Evolutionary conservation across 2,329 filamentous ascomycete species (phyloP), one percentile per base, ranked within the genome.

Genomic region (Didymella segeticola): DNA sequence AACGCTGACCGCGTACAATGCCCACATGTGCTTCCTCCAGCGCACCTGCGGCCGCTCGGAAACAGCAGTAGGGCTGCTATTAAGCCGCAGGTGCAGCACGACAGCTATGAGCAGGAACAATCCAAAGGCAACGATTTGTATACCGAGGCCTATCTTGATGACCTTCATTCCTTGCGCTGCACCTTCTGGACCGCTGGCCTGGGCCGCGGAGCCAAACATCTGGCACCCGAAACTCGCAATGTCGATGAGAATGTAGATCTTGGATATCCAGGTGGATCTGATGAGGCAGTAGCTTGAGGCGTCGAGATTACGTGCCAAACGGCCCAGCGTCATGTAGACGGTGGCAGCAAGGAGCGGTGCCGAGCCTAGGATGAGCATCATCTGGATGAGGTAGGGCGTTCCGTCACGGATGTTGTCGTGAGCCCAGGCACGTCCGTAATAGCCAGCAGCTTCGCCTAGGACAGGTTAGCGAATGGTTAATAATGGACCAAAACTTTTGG

Each of bases 261-360:
- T 66, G 2, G 61, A 61, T 1, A 55, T 58, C 58, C 76, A 77
- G 0, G 61, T 69, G 3, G 69, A 57, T 0, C 68, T 64, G 34
- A 81, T 72, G 20, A 79, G 56, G 2, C 76, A 70, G 49, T 69
- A 66, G 10, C 69, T 46, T 30, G 77, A 75, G 15, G 66, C 79
- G 9, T 74, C 61, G 11, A 77, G 64, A 31, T 68, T 60, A 17
- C 69, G 65, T 30, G 80, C 76, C 42, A 81, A 65, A 3, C 79
- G 77, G 4, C 77, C 78, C 1, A 81, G 70, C 11, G 72, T 66
- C 79, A 82, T 82, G 66, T 82, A 81, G 34, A 81, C 75, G 0
- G 75, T 73, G 9, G 79, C 79, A n/a, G 79, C 78, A 63, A 79
- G 78, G n/a, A 81, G 72, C 1, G 78, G 76, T 8, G 79, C 79